Evolutionary conservation across 192 early-diverging fungal genomes (phyloP).

Genomic region (Haplosporangium gracile): DNA sequence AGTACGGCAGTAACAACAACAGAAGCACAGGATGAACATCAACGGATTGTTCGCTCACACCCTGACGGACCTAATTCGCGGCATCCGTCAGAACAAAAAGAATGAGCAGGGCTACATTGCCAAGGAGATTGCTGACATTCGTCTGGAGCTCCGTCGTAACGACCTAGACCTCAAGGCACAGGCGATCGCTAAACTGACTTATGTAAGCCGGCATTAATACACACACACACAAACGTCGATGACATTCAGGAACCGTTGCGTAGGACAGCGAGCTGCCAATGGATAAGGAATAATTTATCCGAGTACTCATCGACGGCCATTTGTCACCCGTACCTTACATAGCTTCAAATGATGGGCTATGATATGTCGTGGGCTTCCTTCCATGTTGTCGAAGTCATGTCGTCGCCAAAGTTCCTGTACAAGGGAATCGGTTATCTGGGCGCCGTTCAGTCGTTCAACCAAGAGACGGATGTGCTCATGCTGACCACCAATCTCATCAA

Average conservation of each 20-base stretch:
- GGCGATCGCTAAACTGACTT: conserved; percentile 90
- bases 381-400: conserved; percentile 97
- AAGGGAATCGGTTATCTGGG: conserved; percentile 96
- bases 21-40: conserved; percentile 14
- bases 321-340: neutral
- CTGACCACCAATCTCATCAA: conserved; percentile 96
- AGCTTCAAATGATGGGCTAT: conserved; percentile 98
- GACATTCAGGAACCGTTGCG: neutral
- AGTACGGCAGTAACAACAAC: neutral
- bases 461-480: conserved; percentile 97
- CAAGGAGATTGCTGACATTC: conserved; percentile 90
- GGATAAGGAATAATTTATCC: neutral
- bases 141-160: conserved; percentile 85
- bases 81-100: conserved; percentile 91
- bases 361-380: conserved; percentile 98
- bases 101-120: conserved; percentile 91
- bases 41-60: conserved; percentile 81
- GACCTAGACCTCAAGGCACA: conserved; percentile 89
- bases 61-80: conserved; percentile 94
- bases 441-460: conserved; percentile 89
- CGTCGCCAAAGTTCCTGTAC: conserved; percentile 83
- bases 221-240: neutral
- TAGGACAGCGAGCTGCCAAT: neutral
- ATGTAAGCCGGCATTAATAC: conserved; percentile 61
- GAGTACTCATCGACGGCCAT: neutral